Evolutionary conservation across 371 early-diverging fungal genomes (phyloP), one percentile per base, ranked within the genome.

Genomic region (Mortierella sp.): DNA sequence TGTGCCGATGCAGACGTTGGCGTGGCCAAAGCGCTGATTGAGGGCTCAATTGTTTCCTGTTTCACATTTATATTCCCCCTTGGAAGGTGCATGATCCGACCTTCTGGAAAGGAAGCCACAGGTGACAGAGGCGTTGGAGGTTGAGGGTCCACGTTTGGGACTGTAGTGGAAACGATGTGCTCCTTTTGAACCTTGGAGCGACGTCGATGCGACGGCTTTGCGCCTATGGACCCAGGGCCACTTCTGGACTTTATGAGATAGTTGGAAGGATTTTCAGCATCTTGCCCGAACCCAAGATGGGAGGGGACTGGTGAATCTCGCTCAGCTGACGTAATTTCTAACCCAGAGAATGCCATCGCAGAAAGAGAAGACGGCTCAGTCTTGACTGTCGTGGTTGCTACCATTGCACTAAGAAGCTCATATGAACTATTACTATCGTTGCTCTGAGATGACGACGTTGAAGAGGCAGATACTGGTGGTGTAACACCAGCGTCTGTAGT

Each of bases 131-230:
- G 10, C 5, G 59, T 28, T 13, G 50, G 71, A 8, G 65, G 32
- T 38, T 60, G 68, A 24, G 21, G 19, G 24, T 55, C 45, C 59
- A 33, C 1, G 33, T 33, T 57, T 21, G 59, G 22, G 13, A 58
- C 48, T 15, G 33, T 32, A 38, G 59, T 24, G 8, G 60, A 45
- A 19, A 50, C 38, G 13, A 33, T 16, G 10, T 48, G 38, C 10
- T 60, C 58, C n/a, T 65, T 64, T 50, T 57, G 58, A 32, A 38
- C 60, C 32, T 59, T 64, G 50, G 40, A 65, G 5, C 71, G 71
- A 7, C 65, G 28, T 24, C 52, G 65, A 38, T 59, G 59, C 11
- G 45, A 55, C 10, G 24, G 16, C 43, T 58, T 59, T 16, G 48
- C 4, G 7, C 22, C n/a, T 11, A 6, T 32, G 8, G 65, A 1